These are phyloP conservation scores for Lachnellula suecica DNA, from an alignment of 2,329 filamentous ascomycete genomes.

Conservation along the genomic window DNA sequence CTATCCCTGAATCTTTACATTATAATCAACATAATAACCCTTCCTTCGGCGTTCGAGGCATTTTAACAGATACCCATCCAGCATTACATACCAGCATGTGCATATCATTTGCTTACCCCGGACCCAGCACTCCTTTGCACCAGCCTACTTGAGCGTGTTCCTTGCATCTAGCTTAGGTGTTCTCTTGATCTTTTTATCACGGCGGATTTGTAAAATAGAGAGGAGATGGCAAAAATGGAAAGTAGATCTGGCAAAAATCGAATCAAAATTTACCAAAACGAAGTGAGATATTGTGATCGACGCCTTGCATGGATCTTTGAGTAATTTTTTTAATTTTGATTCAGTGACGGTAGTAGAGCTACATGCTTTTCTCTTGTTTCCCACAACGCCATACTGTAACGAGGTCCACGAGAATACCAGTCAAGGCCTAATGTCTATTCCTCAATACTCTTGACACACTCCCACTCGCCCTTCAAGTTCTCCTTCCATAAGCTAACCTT, in stretches of 20 bases:
- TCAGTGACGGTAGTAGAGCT: too few relatives aligned
- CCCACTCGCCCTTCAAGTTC: constrained; percentile 94
- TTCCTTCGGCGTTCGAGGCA: not conserved
- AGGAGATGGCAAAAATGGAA: not conserved
- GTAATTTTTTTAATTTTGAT: constrained; percentile 12
- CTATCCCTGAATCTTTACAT: too few relatives aligned
- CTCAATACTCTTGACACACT: constrained; percentile 94
- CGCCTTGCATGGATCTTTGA: constrained; percentile 16
- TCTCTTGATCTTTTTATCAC: not conserved
- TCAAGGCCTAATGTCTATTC: too few relatives aligned
- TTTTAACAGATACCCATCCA: not conserved
- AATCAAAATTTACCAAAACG: not conserved
- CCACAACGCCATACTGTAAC: constrained; percentile 2
- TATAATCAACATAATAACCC: not conserved
- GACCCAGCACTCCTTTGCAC: not conserved
- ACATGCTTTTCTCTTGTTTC: constrained; percentile 20
- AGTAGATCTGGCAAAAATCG: not conserved
- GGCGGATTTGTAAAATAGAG: not conserved
- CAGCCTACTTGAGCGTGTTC: not conserved
- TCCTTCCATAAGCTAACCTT: constrained; percentile 98
- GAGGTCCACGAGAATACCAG: not conserved
- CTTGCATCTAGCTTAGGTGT: not conserved
- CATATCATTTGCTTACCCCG: not conserved
- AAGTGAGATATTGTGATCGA: constrained; percentile 3
- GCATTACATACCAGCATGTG: not conserved